These are phyloP conservation scores for Fusarium chlamydosporum DNA, from an alignment of 2,329 filamentous ascomycete genomes.

Conservation along the genomic window DNA sequence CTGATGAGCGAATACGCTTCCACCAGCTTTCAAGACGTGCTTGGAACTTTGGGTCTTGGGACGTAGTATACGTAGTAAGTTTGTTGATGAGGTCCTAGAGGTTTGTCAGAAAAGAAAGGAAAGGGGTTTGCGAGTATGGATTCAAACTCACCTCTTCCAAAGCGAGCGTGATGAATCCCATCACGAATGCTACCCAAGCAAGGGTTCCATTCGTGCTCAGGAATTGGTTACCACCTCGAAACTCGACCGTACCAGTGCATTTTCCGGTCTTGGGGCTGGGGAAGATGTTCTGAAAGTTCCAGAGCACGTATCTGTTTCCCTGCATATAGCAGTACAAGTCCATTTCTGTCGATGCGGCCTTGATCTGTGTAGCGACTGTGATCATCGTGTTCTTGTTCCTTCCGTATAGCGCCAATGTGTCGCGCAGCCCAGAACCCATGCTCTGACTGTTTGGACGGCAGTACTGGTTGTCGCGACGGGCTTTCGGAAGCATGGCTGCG, in stretches of 20 bases:
- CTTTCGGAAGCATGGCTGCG: constrained; percentile 51
- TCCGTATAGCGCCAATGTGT: constrained; percentile 50
- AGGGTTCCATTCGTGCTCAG: constrained; percentile 56
- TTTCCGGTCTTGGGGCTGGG: constrained; percentile 56
- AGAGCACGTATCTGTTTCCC: constrained; percentile 57
- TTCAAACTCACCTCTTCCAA: constrained; percentile 52
- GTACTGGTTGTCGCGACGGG: constrained; percentile 56
- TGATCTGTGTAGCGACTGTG: constrained; percentile 53
- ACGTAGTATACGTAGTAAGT: constrained; percentile 49
- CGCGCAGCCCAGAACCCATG: constrained; percentile 51
- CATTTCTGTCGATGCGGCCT: constrained; percentile 45
- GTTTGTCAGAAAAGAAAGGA: constrained; percentile 14
- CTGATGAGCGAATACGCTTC: constrained; percentile 53
- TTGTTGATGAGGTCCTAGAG: constrained; percentile 53
- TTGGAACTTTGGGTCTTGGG: constrained; percentile 51
- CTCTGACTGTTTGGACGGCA: constrained; percentile 55
- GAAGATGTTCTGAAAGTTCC: constrained; percentile 60
- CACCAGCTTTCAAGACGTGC: constrained; percentile 55
- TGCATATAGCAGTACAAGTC: constrained; percentile 58
- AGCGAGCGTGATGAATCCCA: constrained; percentile 57
- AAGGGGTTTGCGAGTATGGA: background rate
- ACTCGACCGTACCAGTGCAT: constrained; percentile 58
- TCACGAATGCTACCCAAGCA: constrained; percentile 58
- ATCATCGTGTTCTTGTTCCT: constrained; percentile 48
- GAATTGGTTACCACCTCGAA: constrained; percentile 59